A percentile compares a stretch with the other conserved stretches of the same genome.
These are phyloP conservation scores for Aquilaria yunnanensis DNA, from an alignment of 345 rosid genomes.

Conservation along the genomic window DNA sequence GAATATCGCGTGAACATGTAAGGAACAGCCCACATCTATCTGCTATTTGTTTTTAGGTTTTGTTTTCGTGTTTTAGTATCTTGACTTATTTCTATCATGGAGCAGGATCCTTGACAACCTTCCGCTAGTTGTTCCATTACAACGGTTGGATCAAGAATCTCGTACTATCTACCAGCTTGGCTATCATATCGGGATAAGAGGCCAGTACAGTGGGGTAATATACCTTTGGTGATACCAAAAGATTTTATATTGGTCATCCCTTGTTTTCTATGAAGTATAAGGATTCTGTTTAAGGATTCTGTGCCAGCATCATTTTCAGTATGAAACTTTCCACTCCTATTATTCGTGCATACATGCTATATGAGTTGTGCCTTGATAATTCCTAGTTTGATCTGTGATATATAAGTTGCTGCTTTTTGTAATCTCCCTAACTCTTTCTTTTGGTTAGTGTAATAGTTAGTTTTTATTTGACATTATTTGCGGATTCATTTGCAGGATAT, in stretches of 20 bases:
- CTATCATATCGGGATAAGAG: conserved; percentile 86
- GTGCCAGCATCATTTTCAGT: no score
- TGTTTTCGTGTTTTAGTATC: conserved; percentile 4
- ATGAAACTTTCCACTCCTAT: no score
- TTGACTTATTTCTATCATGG: conserved; percentile 21
- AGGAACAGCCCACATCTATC: conserved; percentile 10
- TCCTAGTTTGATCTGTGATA: no score
- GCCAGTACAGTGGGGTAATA: conserved; percentile 83
- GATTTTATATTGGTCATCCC: conserved; percentile 7
- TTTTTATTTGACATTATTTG: no score
- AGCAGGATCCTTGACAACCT: conserved; percentile 96
- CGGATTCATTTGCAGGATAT: no score
- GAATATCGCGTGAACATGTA: conserved; percentile 97
- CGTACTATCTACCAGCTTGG: conserved; percentile 80
- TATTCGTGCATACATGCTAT: no score
- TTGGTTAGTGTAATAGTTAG: no score
- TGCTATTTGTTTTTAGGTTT: not conserved
- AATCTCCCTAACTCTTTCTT: no score
- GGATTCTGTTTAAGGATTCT: conserved; percentile 16
- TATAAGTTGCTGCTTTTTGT: no score
- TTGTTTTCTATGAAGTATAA: conserved; percentile 6
- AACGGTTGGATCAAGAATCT: conserved; percentile 62
- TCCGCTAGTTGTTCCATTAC: conserved; percentile 84
- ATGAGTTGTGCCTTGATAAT: no score
- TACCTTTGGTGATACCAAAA: conserved; percentile 4